Evolutionary conservation across 495 filamentous ascomycete genomes (phyloP).

Genomic region (Aspergillus panamensis): DNA sequence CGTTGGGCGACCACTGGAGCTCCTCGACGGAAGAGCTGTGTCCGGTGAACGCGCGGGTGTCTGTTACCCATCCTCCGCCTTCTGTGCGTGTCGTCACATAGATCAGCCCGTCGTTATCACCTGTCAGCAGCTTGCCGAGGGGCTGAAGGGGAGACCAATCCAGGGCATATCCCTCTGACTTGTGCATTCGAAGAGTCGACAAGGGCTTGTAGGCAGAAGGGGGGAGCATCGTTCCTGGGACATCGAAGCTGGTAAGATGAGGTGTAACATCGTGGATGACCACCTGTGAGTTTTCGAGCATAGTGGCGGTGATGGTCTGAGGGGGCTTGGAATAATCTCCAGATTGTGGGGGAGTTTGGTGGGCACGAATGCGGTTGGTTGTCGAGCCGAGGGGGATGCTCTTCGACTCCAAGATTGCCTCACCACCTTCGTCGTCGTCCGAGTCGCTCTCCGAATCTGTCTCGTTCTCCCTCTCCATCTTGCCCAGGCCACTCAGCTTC

Average conservation of each 20-base stretch:
- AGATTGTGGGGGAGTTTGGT: slow-evolving; percentile 64
- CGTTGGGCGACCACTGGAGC: slow-evolving; percentile 90
- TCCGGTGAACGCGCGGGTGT: slow-evolving; percentile 72
- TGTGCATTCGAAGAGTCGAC: slow-evolving; percentile 84
- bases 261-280: slow-evolving; percentile 91
- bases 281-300: slow-evolving; percentile 83
- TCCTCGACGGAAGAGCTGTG: slow-evolving; percentile 88
- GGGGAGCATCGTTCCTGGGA: slow-evolving; percentile 73
- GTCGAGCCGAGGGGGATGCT: slow-evolving; percentile 79
- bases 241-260: slow-evolving; percentile 82
- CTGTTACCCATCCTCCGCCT: slow-evolving; percentile 82
- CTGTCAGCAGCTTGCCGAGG: slow-evolving; percentile 80
- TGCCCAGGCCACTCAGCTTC: slow-evolving; percentile 86
- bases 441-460: slow-evolving; percentile 71
- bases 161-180: slow-evolving; percentile 86
- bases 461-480: slow-evolving; percentile 72
- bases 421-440: slow-evolving; percentile 72
- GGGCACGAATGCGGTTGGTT: slow-evolving; percentile 86
- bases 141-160: slow-evolving; percentile 85
- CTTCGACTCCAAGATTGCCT: slow-evolving; percentile 91
- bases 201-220: slow-evolving; percentile 81
- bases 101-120: slow-evolving; percentile 86
- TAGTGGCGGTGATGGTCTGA: slow-evolving; percentile 80
- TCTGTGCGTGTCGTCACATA: slow-evolving; percentile 81
- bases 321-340: slow-evolving; percentile 63